Base-by-base conservation (phyloP, 768 basidiomycete species). In the Suillus cothurnatus region DNA sequence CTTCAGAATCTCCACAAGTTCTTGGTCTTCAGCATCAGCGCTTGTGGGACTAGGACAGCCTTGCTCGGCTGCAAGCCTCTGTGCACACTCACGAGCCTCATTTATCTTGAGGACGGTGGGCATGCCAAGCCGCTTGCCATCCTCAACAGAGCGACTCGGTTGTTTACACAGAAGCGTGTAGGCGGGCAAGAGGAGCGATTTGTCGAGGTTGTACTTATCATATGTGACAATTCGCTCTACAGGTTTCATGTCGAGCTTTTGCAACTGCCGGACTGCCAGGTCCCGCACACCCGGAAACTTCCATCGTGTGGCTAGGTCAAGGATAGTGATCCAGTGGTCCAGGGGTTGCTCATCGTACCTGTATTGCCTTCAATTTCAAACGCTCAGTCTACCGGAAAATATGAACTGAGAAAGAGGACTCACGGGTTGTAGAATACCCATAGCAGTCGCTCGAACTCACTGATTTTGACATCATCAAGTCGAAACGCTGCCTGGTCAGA, bases 401-500 rank as follows among this genome's bases (percentile, higher is more conserved):
- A 31, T 6, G n/a, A 34, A 28, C n/a, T 39, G 43, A 7, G 34
- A n/a, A 15, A 23, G 15, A 39, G 19, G 41, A 69, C 81, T 69
- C 66, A 86, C 84, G 81, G 80, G 56, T 87, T 86, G 62, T 88
- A 88, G 69, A 86, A 87, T 0, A 87, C 80, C 81, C 85, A 86
- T 0, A 87, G 69, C 0, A 88, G 78, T 1, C 71, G 72, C 0
- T 80, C 80, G 60, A 88, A 87, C 0, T 84, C 79, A 0, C 72
- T 64, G 0, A 76, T 68, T 0, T 72, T 76, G 8, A 81, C 77
- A 4, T 81, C 69, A 41, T 59, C 39, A 3, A 61, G 34, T 9
- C 69, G 70, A 0, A 63, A 73, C 0, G 70, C 71, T 6, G 62
- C 61, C 0, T 55, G 34, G 0, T 31, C 43, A 0, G 69, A 67